Conservation (phyloP, 2,329 filamentous ascomycete species). For the Alternaria hordeiaustralica region DNA sequence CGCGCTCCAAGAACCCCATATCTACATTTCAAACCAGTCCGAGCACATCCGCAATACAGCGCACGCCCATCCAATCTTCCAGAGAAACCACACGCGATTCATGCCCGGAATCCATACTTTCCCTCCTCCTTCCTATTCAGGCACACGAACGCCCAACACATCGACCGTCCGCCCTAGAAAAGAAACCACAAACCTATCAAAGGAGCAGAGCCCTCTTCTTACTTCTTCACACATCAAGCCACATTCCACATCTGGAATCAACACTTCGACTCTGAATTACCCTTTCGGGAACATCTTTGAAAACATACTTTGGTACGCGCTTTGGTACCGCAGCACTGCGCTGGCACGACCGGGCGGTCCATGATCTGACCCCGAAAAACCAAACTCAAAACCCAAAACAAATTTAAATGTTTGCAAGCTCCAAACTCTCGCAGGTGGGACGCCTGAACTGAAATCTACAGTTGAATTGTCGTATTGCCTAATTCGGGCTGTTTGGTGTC, state of each 20-base stretch:
- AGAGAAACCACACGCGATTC: not conserved
- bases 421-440: not conserved
- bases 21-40: not conserved
- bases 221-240: not conserved
- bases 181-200: not conserved
- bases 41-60: not conserved
- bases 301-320: not conserved
- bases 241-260: not conserved
- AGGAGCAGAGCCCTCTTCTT: not conserved
- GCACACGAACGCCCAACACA: not conserved
- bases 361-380: not conserved
- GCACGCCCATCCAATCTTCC: not conserved
- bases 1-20: not conserved
- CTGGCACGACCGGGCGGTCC: not conserved
- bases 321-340: not conserved
- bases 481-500: not conserved
- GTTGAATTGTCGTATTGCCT: not conserved
- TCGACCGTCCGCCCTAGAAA: not conserved
- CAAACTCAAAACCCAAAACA: not conserved
- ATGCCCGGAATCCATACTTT: not conserved
- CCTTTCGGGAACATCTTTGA: not conserved
- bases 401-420: not conserved
- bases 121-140: not conserved
- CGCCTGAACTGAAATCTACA: not conserved
- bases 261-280: not conserved